These are phyloP conservation scores for Gentiana straminea DNA, from an alignment of 257 asterid species.

Conservation along the genomic window DNA sequence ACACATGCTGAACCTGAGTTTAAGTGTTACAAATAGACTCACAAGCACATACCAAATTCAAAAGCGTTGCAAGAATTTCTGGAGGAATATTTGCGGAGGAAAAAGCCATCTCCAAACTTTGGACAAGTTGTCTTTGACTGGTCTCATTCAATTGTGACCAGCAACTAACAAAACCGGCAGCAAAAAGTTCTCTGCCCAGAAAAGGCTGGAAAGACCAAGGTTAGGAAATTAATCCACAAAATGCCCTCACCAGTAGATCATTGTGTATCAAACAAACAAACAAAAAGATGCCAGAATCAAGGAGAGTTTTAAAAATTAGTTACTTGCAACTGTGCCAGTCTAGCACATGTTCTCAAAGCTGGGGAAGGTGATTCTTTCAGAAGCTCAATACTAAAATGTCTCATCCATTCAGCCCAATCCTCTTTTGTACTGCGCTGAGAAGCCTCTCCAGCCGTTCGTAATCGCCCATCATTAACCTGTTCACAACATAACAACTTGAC, in stretches of 20 bases:
- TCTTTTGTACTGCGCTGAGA: slow-evolving; percentile 97
- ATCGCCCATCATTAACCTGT: slow-evolving; percentile 77
- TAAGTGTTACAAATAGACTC: slow-evolving; percentile 1
- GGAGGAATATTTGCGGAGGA: slow-evolving; percentile 97
- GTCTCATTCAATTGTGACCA: slow-evolving; percentile 83
- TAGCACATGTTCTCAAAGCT: slow-evolving; percentile 88
- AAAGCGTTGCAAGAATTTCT: slow-evolving; percentile 91
- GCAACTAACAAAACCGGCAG: slow-evolving; percentile 99
- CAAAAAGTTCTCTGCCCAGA: slow-evolving; percentile 96
- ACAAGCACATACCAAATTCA: slow-evolving; percentile 64
- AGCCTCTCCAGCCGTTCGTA: slow-evolving; percentile 95
- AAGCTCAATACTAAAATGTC: slow-evolving; percentile 96
- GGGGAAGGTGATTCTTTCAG: slow-evolving; percentile 97
- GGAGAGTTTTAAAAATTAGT: slow-evolving; percentile 4
- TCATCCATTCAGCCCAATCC: slow-evolving; percentile 99
- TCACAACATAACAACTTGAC: slow-evolving; percentile 8
- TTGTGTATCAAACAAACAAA: background rate
- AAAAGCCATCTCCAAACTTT: slow-evolving; percentile 96
- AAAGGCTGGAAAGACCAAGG: slow-evolving; percentile 56
- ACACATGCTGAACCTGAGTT: background rate
- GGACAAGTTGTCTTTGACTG: slow-evolving; percentile 71
- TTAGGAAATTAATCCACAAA: slow-evolving; percentile 14
- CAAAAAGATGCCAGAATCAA: background rate
- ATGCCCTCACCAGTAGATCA: background rate
- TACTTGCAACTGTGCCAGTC: slow-evolving; percentile 96